Evolutionary conservation across 441 rosid genomes (phyloP), one percentile per base, ranked within the genome.

Genomic region (Aleurites moluccanus): DNA sequence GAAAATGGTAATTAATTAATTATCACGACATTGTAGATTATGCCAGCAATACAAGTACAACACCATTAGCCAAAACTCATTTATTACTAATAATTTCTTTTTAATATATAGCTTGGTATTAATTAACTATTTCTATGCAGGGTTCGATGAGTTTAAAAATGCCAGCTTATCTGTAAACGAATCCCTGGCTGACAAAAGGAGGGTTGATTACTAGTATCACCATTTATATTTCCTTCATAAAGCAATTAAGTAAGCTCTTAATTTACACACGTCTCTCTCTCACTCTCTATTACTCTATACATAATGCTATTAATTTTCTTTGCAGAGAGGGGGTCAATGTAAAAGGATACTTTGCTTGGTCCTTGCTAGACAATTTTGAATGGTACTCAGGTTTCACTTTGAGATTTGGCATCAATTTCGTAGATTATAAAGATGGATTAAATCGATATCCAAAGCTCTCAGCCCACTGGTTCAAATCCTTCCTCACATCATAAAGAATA

Each of bases 361-460:
- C 28, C 1, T 27, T 27, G 28, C 21, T 81, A 63, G 86, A 83
- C 35, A 77, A 81, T 45, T 81, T 80, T 50, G 88, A 83, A 72
- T 81, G 86, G 83, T 74, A 67, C 16, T 35, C 73, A 55, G 88
- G 84, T 55, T 83, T 78, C 53, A 73, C 81, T 0, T 79, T 78
- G 9, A 73, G 86, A 57, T 83, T 85, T 76, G 86, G 88, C 60
- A 78, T 83, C 67, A 72, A 67, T 64, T 85, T 80, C 55, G 80
- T 85, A 53, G 88, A 85, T 68, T 82, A 63, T 69, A 52, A 80
- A 71, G 50, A 83, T 16, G 79, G 77, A 61, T 78, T 83, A 6
- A 77, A 78, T 70, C 78, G 85, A 60, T 77, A 82, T 50, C 85
- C 82, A 23, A 83, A 85, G 72, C 72, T 81, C n/a, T 85, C 86